These are phyloP conservation scores for Bipolaris victoriae DNA, from an alignment of 2,329 filamentous ascomycete genomes.

Conservation along the genomic window DNA sequence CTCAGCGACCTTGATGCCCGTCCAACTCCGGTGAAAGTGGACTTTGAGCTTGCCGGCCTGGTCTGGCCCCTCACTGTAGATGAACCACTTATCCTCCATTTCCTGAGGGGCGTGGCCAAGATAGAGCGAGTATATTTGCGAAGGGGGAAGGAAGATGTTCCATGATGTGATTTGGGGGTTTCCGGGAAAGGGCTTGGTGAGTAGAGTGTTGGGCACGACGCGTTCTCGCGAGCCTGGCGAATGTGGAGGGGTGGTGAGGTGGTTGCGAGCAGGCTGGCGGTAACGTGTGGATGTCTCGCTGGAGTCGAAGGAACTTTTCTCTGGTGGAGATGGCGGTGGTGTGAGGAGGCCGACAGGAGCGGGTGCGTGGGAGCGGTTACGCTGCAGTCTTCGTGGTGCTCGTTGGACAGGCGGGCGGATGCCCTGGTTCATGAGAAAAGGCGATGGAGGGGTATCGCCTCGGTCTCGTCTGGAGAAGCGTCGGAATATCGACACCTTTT, in stretches of 20 bases:
- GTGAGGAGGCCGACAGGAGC: slow-evolving; percentile 15
- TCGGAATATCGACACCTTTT: slow-evolving; percentile 29
- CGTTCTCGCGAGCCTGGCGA: slow-evolving; percentile 13
- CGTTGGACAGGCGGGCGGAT: background rate
- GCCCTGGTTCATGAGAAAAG: slow-evolving; percentile 10
- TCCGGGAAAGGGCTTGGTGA: slow-evolving; percentile 28
- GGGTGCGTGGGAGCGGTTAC: slow-evolving; percentile 8
- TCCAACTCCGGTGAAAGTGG: slow-evolving; percentile 44
- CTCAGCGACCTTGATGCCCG: slow-evolving; percentile 43
- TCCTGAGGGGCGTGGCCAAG: slow-evolving; percentile 33
- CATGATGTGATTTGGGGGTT: slow-evolving; percentile 31
- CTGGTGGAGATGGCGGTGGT: slow-evolving; percentile 17
- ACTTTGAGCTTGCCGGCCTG: slow-evolving; percentile 43
- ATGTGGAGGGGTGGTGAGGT: slow-evolving; percentile 2
- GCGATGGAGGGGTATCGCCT: slow-evolving; percentile 12
- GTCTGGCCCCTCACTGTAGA: slow-evolving; percentile 45
- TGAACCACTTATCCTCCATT: slow-evolving; percentile 42
- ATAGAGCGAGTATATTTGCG: slow-evolving; percentile 39
- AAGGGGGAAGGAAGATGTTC: slow-evolving; percentile 42
- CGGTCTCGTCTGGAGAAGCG: slow-evolving; percentile 25
- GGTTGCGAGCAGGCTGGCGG: slow-evolving; percentile 1
- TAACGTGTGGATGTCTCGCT: slow-evolving; percentile 6
- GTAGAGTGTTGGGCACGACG: slow-evolving; percentile 22
- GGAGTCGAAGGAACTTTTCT: slow-evolving; percentile 8
- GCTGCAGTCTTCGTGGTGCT: slow-evolving; percentile 7